Conservation (phyloP, 371 early-diverging fungal genomes). For the Apophysomyces ossiformis region DNA sequence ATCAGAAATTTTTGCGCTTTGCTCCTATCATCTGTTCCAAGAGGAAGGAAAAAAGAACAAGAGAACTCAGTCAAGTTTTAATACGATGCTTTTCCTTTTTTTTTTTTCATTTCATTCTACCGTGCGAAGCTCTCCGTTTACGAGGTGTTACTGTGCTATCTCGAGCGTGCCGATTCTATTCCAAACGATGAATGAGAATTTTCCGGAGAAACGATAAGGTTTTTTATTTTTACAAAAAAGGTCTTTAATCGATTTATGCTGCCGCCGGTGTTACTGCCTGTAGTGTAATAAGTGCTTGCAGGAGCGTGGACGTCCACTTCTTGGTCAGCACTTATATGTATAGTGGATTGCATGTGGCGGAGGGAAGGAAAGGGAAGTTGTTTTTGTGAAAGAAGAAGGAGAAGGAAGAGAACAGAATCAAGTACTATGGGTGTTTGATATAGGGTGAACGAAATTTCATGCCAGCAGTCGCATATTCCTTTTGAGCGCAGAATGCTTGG, state of each 20-base stretch:
- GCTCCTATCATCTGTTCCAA: constrained; percentile 62
- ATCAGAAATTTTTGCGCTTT: constrained; percentile 77
- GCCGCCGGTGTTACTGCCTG: constrained; percentile 33
- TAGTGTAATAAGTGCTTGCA: constrained; percentile 37
- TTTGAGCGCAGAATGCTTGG: background rate
- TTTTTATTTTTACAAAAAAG: background rate
- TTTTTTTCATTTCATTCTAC: constrained; percentile 18
- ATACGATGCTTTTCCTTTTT: too few species aligned
- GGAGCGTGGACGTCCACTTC: constrained; percentile 39
- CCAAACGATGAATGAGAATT: background rate
- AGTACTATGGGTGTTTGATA: background rate
- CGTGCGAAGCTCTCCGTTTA: constrained; percentile 47
- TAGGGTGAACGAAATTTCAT: constrained; percentile 1
- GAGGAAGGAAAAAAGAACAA: background rate
- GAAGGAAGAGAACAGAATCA: background rate
- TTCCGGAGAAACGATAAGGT: too few species aligned
- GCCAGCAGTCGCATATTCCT: background rate
- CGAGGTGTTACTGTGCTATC: constrained; percentile 21
- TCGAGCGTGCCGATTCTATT: background rate
- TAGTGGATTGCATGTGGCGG: constrained; percentile 30
- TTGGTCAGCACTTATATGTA: constrained; percentile 28
- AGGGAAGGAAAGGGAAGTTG: background rate
- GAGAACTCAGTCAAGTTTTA: too few species aligned
- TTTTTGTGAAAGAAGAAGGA: constrained; percentile 1
- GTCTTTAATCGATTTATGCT: constrained; percentile 28